Evolutionary conservation across 2,329 filamentous ascomycete species (phyloP).

Genomic region (Trichoderma harzianum): DNA sequence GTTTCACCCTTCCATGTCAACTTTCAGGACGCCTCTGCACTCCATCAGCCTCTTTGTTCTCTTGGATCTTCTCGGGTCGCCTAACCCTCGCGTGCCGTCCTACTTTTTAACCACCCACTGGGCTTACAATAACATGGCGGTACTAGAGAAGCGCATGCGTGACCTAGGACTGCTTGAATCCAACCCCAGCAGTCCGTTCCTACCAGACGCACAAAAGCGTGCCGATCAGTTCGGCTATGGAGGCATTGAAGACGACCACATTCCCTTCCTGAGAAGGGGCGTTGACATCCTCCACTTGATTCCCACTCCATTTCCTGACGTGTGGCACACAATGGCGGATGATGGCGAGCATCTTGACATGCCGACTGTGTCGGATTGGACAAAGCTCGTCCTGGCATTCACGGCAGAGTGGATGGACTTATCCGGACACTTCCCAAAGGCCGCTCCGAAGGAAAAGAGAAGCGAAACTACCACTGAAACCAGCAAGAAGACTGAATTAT

Average conservation of each 20-base stretch:
- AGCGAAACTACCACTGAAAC: slow-evolving; percentile 25
- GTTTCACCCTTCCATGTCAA: slow-evolving; percentile 67
- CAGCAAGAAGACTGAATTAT: slow-evolving; percentile 35
- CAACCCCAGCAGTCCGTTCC: slow-evolving; percentile 50
- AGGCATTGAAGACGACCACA: slow-evolving; percentile 78
- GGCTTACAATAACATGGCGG: slow-evolving; percentile 78
- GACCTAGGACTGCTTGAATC: slow-evolving; percentile 64
- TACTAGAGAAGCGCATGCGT: slow-evolving; percentile 71
- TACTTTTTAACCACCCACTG: slow-evolving; percentile 91
- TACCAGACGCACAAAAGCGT: slow-evolving; percentile 60
- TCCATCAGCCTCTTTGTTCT: slow-evolving; percentile 87
- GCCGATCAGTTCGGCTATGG: slow-evolving; percentile 44
- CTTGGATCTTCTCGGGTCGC: slow-evolving; percentile 79
- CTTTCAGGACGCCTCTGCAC: slow-evolving; percentile 68
- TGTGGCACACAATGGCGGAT: slow-evolving; percentile 86
- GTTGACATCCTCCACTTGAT: slow-evolving; percentile 90
- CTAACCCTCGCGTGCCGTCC: slow-evolving; percentile 69
- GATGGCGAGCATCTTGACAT: slow-evolving; percentile 81
- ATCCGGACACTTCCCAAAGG: slow-evolving; percentile 36
- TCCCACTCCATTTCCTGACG: slow-evolving; percentile 71
- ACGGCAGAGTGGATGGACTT: slow-evolving; percentile 90
- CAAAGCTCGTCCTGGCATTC: slow-evolving; percentile 78
- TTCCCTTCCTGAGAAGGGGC: slow-evolving; percentile 83
- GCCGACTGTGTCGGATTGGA: slow-evolving; percentile 81
- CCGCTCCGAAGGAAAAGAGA: slow-evolving; percentile 25